A percentile compares a stretch with the other conserved stretches of the same genome.
These are phyloP conservation scores for Endoconidiophora laricicola DNA, from an alignment of 2,329 filamentous ascomycete genomes.

Conservation along the genomic window DNA sequence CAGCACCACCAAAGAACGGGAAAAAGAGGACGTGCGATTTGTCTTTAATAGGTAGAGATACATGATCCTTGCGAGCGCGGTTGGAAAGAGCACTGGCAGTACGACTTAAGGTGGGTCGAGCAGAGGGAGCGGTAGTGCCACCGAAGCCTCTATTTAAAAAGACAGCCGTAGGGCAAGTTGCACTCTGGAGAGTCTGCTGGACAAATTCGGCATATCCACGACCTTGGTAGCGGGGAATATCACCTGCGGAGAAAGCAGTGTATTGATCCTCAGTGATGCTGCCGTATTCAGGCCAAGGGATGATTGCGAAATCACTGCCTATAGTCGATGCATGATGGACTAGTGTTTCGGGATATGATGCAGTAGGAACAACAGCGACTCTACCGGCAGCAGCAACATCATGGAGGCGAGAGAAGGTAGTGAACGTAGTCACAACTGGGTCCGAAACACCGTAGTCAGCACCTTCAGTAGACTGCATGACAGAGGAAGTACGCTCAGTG, in stretches of 20 bases:
- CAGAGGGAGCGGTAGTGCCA: neutral
- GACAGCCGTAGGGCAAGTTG: slow-evolving; percentile 54
- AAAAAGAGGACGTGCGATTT: slow-evolving; percentile 72
- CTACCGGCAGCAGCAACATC: slow-evolving; percentile 70
- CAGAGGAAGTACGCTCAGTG: slow-evolving; percentile 81
- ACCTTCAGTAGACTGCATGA: slow-evolving; percentile 80
- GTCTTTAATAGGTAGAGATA: slow-evolving; percentile 41
- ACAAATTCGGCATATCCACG: slow-evolving; percentile 55
- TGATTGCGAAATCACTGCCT: slow-evolving; percentile 55
- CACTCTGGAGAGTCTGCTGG: slow-evolving; percentile 43
- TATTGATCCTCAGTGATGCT: slow-evolving; percentile 49
- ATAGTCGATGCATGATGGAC: slow-evolving; percentile 53
- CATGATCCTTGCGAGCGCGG: slow-evolving; percentile 36
- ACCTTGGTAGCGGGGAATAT: slow-evolving; percentile 7
- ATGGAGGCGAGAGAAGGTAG: slow-evolving; percentile 70
- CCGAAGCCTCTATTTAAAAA: slow-evolving; percentile 50
- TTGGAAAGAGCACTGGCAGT: slow-evolving; percentile 40
- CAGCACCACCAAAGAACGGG: slow-evolving; percentile 68
- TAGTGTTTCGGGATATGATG: slow-evolving; percentile 64
- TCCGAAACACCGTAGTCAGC: slow-evolving; percentile 49
- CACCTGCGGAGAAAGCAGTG: neutral
- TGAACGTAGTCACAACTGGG: slow-evolving; percentile 80
- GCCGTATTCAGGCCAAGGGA: slow-evolving; percentile 82
- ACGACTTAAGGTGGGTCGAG: slow-evolving; percentile 18
- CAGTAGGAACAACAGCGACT: slow-evolving; percentile 62